phyloP scores from a whole-genome alignment of 192 early-diverging fungal species.

The Phycomyces blakesleeanus region DNA sequence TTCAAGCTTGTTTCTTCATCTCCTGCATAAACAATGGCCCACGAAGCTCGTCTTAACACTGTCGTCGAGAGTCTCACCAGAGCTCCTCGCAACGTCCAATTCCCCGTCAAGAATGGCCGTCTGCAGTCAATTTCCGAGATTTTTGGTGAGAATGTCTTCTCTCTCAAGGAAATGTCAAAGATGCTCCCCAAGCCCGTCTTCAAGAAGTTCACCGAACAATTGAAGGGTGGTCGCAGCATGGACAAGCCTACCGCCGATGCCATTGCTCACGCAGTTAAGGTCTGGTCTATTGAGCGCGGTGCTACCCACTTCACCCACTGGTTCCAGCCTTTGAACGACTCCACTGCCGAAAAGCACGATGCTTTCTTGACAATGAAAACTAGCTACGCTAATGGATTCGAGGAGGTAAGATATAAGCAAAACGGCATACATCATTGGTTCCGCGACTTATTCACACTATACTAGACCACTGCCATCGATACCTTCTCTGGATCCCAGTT shows the following conservation, averaged over 20 bases:
- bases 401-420: conserved; percentile 62
- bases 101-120: conserved; percentile 70
- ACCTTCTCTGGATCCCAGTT: conserved; percentile 96
- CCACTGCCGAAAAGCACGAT: conserved; percentile 99
- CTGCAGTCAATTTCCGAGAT: conserved; percentile 83
- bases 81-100: conserved; percentile 69
- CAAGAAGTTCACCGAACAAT: conserved; percentile 89
- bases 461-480: conserved; percentile 71
- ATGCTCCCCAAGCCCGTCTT: conserved; percentile 95
- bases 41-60: conserved; percentile 44
- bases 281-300: conserved; percentile 97
- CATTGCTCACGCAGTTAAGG: conserved; percentile 95
- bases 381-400: conserved; percentile 75
- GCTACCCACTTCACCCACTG: conserved; percentile 99
- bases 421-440: too few relatives aligned
- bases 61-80: conserved; percentile 54
- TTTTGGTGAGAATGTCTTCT: conserved; percentile 93
- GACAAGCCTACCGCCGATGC: conserved; percentile 96
- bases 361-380: conserved; percentile 90
- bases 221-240: conserved; percentile 82
- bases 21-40: conserved; percentile 27
- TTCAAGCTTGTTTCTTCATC: background rate
- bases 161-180: conserved; percentile 82
- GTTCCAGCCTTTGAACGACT: conserved; percentile 99
- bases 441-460: background rate